Percentiles rank a stretch among this genome's conserved stretches.
These are phyloP conservation scores for Tricholoma matsutake DNA, from an alignment of 768 basidiomycete genomes.

Conservation along the genomic window DNA sequence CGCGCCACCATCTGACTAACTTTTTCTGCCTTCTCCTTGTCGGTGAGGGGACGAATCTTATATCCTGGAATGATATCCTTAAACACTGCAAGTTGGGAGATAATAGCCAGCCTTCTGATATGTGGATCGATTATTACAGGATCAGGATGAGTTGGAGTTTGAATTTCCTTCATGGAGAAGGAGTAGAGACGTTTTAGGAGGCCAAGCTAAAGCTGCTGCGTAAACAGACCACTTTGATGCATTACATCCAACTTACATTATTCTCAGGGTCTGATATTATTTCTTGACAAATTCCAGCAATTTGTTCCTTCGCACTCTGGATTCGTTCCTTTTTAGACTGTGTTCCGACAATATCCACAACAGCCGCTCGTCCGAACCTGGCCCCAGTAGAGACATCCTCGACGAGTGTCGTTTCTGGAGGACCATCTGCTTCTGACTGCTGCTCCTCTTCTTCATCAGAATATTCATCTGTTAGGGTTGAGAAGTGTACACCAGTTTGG, in stretches of 20 bases:
- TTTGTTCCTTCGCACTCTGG: slow-evolving; percentile 87
- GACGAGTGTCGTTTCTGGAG: slow-evolving; percentile 32
- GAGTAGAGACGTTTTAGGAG: slow-evolving; percentile 85
- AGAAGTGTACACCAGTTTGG: slow-evolving; percentile 36
- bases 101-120: slow-evolving; percentile 83
- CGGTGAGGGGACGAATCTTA: slow-evolving; percentile 88
- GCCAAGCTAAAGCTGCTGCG: slow-evolving; percentile 56
- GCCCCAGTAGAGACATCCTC: slow-evolving; percentile 83
- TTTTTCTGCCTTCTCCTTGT: slow-evolving; percentile 88
- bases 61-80: slow-evolving; percentile 97
- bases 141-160: slow-evolving; percentile 63
- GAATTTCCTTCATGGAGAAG: slow-evolving; percentile 78
- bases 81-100: slow-evolving; percentile 92
- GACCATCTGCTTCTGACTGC: slow-evolving; percentile 28
- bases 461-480: slow-evolving; percentile 15
- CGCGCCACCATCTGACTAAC: slow-evolving; percentile 90
- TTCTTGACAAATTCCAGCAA: slow-evolving; percentile 91
- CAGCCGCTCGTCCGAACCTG: slow-evolving; percentile 82
- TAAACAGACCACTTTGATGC: slow-evolving; percentile 1
- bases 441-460: slow-evolving; percentile 18
- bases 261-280: slow-evolving; percentile 94
- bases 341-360: slow-evolving; percentile 66
- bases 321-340: slow-evolving; percentile 65
- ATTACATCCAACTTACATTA: slow-evolving; percentile 53
- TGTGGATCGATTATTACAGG: slow-evolving; percentile 75